phyloP scores from a whole-genome alignment of 768 basidiomycete species.

The Tremella mesenterica region DNA sequence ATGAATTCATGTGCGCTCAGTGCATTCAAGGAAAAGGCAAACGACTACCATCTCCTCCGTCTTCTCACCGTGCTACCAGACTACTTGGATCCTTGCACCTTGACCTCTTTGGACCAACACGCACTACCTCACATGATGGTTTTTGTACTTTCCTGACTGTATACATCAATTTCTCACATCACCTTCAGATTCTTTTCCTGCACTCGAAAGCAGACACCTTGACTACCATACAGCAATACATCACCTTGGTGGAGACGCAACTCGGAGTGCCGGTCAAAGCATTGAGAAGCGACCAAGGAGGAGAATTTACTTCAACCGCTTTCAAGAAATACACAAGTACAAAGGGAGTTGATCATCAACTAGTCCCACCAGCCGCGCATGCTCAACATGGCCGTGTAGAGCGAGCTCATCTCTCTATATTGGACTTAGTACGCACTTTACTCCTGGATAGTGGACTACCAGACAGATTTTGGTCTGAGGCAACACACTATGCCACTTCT shows the following conservation, averaged over 20 bases:
- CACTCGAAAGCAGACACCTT: not conserved
- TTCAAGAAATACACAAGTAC: not conserved
- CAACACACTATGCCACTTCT: not conserved
- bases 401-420: conserved; percentile 3
- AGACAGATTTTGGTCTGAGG: not conserved
- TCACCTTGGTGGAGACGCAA: not conserved
- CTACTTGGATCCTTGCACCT: not conserved
- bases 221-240: not conserved
- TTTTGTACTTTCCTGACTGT: not conserved
- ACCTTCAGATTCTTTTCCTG: not conserved
- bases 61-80: not conserved
- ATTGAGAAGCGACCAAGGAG: conserved; percentile 1
- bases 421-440: not conserved
- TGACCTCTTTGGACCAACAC: not conserved
- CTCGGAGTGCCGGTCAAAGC: not conserved
- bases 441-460: not conserved
- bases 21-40: not conserved
- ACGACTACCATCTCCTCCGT: not conserved
- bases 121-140: not conserved
- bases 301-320: not conserved
- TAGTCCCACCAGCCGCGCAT: conserved; percentile 3
- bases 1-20: not conserved
- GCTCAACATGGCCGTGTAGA: conserved; percentile 8
- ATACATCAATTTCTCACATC: not conserved
- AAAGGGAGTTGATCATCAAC: conserved; percentile 5